Evolutionary conservation across 1,139 yeast genomes (phyloP).

Genomic region (Taiozyma sp.): DNA sequence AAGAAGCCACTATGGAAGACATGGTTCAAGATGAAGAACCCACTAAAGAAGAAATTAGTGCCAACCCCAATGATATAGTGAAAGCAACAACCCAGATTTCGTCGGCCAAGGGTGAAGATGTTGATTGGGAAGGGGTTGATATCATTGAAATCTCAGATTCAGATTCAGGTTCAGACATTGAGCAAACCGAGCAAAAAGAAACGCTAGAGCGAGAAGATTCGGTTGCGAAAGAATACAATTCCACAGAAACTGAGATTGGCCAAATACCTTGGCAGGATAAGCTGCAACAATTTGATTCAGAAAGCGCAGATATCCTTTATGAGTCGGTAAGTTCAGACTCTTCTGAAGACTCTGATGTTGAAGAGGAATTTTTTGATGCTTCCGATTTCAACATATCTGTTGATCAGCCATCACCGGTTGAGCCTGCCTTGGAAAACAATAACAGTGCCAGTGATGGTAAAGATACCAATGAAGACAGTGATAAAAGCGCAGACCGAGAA

Average conservation of each 20-base stretch:
- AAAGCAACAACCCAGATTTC: not conserved
- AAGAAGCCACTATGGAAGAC: not conserved
- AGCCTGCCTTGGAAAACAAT: constrained; percentile 31
- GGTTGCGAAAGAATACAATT: not conserved
- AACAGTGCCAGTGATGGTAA: constrained; percentile 22
- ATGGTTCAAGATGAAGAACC: not conserved
- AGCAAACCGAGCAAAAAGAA: not conserved
- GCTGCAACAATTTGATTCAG: not conserved
- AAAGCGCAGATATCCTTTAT: not conserved
- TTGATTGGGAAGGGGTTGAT: not conserved
- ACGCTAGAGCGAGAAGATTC: not conserved
- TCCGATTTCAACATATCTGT: not conserved
- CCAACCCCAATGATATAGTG: not conserved
- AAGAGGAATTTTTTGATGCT: constrained; percentile 61
- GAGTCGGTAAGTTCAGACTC: not conserved
- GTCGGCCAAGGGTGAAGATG: not conserved
- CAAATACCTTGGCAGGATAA: not conserved
- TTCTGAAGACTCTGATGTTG: constrained; percentile 36
- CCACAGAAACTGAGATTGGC: not conserved
- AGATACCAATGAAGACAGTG: constrained; percentile 6
- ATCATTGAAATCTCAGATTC: constrained; percentile 42
- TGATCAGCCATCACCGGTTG: constrained; percentile 72
- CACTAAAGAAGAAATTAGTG: constrained; percentile 44
- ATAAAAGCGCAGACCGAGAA: not conserved
- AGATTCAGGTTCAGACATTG: constrained; percentile 26